phyloP scores from a whole-genome alignment of 441 rosid species.

The Corymbia calophylla region DNA sequence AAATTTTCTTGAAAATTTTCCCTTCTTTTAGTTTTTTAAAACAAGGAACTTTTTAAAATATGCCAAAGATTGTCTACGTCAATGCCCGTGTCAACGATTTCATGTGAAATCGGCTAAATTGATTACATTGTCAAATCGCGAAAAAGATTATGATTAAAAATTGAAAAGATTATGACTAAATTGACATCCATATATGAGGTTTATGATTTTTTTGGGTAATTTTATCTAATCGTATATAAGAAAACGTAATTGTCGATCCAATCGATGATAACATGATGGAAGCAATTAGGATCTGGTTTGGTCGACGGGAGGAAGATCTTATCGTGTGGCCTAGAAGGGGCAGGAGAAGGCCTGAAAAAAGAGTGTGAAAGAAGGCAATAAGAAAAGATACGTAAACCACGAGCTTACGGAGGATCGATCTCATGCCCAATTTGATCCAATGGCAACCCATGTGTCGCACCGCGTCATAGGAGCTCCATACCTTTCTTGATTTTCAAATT shows the following conservation, averaged over 20 bases:
- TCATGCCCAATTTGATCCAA: not conserved
- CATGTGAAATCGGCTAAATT: rapidly evolving
- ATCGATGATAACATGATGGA: not conserved
- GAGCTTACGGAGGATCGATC: not conserved
- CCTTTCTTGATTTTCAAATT: not conserved
- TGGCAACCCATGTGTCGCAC: not conserved
- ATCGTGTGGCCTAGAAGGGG: not conserved
- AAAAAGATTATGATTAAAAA: not conserved
- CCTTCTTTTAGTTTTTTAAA: too few species aligned
- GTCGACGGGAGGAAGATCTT: not conserved
- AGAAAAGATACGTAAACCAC: not conserved
- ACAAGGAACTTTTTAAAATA: too few species aligned
- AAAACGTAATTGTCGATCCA: not conserved
- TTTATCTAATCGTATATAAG: not conserved
- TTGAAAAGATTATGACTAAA: not conserved
- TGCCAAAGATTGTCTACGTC: rapidly evolving
- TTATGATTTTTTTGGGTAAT: not conserved
- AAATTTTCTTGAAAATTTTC: not conserved
- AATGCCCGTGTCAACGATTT: not conserved
- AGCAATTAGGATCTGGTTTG: not conserved
- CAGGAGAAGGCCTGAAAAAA: not conserved
- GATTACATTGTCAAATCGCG: not conserved
- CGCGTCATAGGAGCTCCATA: not conserved
- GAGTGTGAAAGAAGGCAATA: not conserved
- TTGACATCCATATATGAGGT: not conserved